Evolutionary conservation across 2,329 filamentous ascomycete genomes (phyloP), one percentile per base, ranked within the genome.

Genomic region (Trichoderma sp.): DNA sequence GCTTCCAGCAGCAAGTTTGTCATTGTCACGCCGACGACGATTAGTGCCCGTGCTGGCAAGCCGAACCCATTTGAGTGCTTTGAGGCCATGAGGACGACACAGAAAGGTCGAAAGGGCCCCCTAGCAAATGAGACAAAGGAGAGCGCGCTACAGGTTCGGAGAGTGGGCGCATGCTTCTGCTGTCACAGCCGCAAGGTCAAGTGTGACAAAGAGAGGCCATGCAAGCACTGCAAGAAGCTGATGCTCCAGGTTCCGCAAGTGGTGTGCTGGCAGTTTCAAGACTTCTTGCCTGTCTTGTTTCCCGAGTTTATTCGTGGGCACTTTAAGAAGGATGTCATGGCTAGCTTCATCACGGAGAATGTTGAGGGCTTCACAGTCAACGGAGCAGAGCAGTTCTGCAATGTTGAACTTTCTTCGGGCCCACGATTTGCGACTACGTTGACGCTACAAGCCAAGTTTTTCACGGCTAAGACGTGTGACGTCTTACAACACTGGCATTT

Each of bases 161-260:
- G 86, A 36, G 78, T 82, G 5, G 87, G 87, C 6, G 87, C 87
- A 11, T 89, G 87, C 76, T 89, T 89, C 80, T 88, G 86, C 79
- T 89, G 87, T 75, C 86, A 87, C 75, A 85, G 84, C 71, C 85
- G 87, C 74, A 89, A 89, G 77, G 87, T 89, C 68, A 86, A 85
- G 77, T 89, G 87, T 73, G 86, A 88, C 76, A 84, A 84, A 73
- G 83, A 86, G 75, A 81, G 87, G 59, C 86, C 87, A 0, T 89
- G 87, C 79, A 84, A 84, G 77, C 88, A 85, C 79, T 89, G 87
- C 81, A 83, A 82, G 74, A 87, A 87, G 78, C 82, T 88, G 68
- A 82, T 83, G 68, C 77, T 81, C 2, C 79, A 83, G 64, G 81
- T 88, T 15, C 87, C 87, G 2, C 85, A 87, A 75, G 83, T 86